Evolutionary conservation across 306 rosid species (phyloP).

Genomic region (Crotalaria pallida): DNA sequence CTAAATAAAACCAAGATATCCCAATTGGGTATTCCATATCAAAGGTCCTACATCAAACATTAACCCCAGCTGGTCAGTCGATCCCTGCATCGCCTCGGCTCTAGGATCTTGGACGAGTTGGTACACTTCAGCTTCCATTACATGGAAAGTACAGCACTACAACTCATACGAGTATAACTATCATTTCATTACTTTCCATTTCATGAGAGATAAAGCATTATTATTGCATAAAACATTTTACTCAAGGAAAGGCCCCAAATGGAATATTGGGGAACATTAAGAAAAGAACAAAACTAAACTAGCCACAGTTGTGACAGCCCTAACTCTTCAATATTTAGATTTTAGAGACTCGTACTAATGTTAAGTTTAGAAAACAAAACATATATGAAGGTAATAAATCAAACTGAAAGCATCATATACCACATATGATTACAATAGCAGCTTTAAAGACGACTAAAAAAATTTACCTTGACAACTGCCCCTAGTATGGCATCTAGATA

Average conservation of each 20-base stretch:
- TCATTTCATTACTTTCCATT: background rate
- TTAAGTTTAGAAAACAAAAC: too few species aligned
- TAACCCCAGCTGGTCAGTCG: too few species aligned
- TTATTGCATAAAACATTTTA: background rate
- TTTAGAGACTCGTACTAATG: background rate
- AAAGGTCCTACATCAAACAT: too few species aligned
- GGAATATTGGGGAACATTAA: background rate
- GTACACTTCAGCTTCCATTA: background rate
- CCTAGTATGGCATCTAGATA: constrained; percentile 92
- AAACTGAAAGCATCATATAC: background rate
- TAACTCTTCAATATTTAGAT: background rate
- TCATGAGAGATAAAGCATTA: background rate
- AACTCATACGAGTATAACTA: background rate
- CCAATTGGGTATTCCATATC: too few species aligned
- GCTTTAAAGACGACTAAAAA: background rate
- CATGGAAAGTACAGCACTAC: background rate
- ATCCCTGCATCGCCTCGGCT: too few species aligned
- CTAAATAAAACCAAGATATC: too few species aligned
- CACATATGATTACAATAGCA: background rate
- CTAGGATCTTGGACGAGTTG: too few species aligned
- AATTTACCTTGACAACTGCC: constrained; percentile 55
- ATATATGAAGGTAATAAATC: background rate
- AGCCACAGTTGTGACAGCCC: background rate
- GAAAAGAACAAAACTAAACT: background rate
- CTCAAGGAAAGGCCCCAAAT: background rate